phyloP scores from a whole-genome alignment of 148 eudicot species.

The Chenopodium album region DNA sequence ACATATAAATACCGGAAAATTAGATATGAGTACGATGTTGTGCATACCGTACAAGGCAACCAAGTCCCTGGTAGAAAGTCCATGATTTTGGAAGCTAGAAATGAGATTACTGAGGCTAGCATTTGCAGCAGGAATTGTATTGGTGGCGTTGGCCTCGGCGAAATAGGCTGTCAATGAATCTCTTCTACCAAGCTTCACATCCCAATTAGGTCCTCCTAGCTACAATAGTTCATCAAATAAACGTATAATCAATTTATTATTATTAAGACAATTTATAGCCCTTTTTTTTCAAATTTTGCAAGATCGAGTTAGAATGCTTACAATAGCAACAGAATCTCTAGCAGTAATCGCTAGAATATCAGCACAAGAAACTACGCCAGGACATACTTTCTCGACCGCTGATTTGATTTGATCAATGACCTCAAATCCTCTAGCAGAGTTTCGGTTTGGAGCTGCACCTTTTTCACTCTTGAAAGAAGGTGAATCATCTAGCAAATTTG shows the following conservation, averaged over 20 bases:
- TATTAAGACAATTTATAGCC: background rate
- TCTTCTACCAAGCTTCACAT: conserved; percentile 45
- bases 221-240: background rate
- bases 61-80: conserved; percentile 46
- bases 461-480: conserved; percentile 53
- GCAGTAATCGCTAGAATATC: conserved; percentile 61
- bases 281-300: background rate
- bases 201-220: conserved; percentile 54
- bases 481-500: conserved; percentile 59
- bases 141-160: conserved; percentile 34
- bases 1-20: too few relatives aligned
- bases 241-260: background rate
- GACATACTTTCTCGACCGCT: conserved; percentile 47
- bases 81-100: conserved; percentile 36
- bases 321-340: conserved; percentile 51
- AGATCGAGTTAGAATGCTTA: conserved; percentile 23
- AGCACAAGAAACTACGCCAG: conserved; percentile 61
- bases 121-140: conserved; percentile 38
- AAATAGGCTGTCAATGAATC: conserved; percentile 37
- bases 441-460: conserved; percentile 45
- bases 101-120: conserved; percentile 38
- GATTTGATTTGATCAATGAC: conserved; percentile 62
- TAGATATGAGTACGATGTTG: background rate
- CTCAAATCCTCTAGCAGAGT: conserved; percentile 60
- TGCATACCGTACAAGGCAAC: conserved; percentile 51